Evolutionary conservation across 306 rosid species (phyloP).

Genomic region (Vigna nakashimae): DNA sequence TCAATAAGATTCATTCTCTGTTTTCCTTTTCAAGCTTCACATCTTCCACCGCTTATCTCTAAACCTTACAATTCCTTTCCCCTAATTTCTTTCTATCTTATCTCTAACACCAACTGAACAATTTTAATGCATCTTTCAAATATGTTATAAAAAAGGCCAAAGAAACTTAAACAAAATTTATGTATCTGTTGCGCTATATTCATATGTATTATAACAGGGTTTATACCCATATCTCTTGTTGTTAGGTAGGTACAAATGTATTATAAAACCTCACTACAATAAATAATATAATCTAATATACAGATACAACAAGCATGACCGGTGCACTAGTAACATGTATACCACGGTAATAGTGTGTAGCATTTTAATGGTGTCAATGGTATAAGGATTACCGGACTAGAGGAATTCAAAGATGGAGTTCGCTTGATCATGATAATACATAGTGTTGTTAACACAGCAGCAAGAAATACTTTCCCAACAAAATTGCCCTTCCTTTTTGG

Average conservation of each 20-base stretch:
- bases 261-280: slow-evolving; percentile 12
- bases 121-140: slow-evolving; percentile 3
- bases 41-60: too few relatives aligned
- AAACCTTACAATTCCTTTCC: too few relatives aligned
- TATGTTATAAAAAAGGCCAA: not conserved
- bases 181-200: not conserved
- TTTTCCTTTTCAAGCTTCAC: too few relatives aligned
- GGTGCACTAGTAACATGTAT: not conserved
- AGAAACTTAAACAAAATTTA: not conserved
- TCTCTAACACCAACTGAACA: not conserved
- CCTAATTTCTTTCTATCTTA: not conserved
- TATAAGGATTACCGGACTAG: slow-evolving; percentile 67
- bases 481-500: slow-evolving; percentile 78
- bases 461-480: slow-evolving; percentile 86
- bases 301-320: not conserved
- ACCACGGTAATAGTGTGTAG: not conserved
- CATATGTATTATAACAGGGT: not conserved
- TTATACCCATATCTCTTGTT: not conserved
- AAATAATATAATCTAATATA: slow-evolving; percentile 22
- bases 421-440: slow-evolving; percentile 85
- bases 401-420: slow-evolving; percentile 71
- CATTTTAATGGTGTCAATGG: slow-evolving; percentile 13
- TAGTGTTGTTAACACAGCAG: slow-evolving; percentile 74
- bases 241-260: not conserved
- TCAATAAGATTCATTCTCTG: too few relatives aligned